Evolutionary conservation across 169 alveolate species (phyloP).

Genomic region (Eimeria zaria): DNA sequence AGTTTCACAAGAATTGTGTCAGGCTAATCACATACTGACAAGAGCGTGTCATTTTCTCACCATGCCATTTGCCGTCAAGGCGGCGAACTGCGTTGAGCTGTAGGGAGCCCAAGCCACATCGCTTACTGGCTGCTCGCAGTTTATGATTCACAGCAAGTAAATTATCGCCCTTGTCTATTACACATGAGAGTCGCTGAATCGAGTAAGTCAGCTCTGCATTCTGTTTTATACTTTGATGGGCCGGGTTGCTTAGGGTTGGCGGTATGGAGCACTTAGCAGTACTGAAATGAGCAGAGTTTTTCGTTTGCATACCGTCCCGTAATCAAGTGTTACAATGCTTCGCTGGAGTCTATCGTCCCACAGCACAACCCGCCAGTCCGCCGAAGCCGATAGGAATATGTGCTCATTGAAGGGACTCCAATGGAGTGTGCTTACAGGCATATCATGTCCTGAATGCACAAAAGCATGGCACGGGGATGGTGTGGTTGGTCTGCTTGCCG

Average conservation of each 20-base stretch:
- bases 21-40: neutral
- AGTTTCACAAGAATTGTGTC: neutral
- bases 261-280: neutral
- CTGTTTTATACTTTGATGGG: neutral
- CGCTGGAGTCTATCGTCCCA: slow-evolving; percentile 95
- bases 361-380: slow-evolving; percentile 98
- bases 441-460: slow-evolving; percentile 90
- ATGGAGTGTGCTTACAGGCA: slow-evolving; percentile 96
- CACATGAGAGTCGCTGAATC: neutral
- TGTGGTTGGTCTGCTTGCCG: neutral
- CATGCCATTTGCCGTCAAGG: slow-evolving; percentile 94
- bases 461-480: neutral
- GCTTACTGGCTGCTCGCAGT: slow-evolving; percentile 91
- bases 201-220: neutral
- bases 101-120: slow-evolving; percentile 98
- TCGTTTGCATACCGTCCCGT: slow-evolving; percentile 87
- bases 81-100: slow-evolving; percentile 96
- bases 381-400: slow-evolving; percentile 96
- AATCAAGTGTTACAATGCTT: slow-evolving; percentile 95
- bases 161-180: neutral
- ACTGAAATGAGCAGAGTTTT: neutral
- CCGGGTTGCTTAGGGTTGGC: neutral
- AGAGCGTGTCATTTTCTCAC: slow-evolving; percentile 75
- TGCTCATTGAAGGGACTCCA: slow-evolving; percentile 97
- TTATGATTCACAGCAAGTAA: neutral